A percentile compares a stretch with the other conserved stretches of the same genome.
Evolutionary conservation across 2,329 filamentous ascomycete species (phyloP).

Genomic region (Phialemoniopsis sp.): DNA sequence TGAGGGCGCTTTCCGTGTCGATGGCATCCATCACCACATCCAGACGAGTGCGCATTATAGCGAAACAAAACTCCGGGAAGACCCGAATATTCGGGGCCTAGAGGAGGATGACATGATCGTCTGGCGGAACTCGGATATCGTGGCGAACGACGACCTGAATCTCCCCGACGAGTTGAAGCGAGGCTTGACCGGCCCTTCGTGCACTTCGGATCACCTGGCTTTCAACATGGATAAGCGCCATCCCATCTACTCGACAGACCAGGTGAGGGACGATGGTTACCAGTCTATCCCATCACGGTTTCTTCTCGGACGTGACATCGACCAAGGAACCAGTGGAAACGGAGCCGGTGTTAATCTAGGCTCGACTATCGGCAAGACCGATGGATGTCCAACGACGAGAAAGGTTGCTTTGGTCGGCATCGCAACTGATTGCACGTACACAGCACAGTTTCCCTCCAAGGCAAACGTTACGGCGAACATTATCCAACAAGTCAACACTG

Average conservation of each 20-base stretch:
- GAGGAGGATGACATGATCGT: constrained; percentile 78
- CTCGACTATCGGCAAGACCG: constrained; percentile 72
- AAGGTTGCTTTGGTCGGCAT: constrained; percentile 90
- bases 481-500: constrained; percentile 78
- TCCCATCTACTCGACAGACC: constrained; percentile 56
- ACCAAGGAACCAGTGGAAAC: constrained; percentile 58
- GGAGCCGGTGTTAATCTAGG: constrained; percentile 75
- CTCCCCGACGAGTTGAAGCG: constrained; percentile 59
- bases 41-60: constrained; percentile 72
- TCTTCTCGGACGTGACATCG: constrained; percentile 74
- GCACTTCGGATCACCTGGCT: constrained; percentile 67
- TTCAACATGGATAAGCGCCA: constrained; percentile 78
- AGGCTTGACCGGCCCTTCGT: constrained; percentile 37
- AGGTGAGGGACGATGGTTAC: no score
- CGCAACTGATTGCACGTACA: constrained; percentile 91
- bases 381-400: constrained; percentile 84
- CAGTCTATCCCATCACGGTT: constrained; percentile 42
- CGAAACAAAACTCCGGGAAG: constrained; percentile 64
- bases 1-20: constrained; percentile 80
- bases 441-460: constrained; percentile 62
- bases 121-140: constrained; percentile 86
- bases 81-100: constrained; percentile 59
- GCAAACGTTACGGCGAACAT: constrained; percentile 68
- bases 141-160: constrained; percentile 20
- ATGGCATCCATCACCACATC: constrained; percentile 82